Evolutionary conservation across 2,329 filamentous ascomycete species (phyloP), one percentile per base, ranked within the genome.

Genomic region (Trichoderma koningiopsis): DNA sequence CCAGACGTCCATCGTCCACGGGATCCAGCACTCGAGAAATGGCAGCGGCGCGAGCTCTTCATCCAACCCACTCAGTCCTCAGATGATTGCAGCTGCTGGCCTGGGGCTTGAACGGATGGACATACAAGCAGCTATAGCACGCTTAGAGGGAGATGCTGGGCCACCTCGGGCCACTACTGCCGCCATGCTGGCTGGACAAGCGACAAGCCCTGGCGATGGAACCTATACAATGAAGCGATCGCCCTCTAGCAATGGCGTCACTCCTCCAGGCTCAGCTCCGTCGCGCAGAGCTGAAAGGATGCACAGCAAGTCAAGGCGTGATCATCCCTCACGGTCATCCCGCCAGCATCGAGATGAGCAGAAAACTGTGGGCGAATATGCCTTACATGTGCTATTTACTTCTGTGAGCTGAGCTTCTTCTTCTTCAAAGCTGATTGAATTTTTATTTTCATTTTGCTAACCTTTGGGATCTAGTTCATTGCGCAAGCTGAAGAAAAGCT

Each of bases 321-420:
- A 94, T 76, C 89, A 94, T 76, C 91, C 90, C 74, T 92, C 92
- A 19, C 90, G 93, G 75, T 95, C 92, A 43, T 90, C 90, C 62
- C 86, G 88, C 68, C 88, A 91, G 75, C 85, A 89, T 74, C 88
- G 88, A 73, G 88, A 91, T 65, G 93, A 97, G 72, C 88, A 91
- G 72, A 97, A 95, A 80, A 97, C 94, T 0, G 94, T 97, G n/a
- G 94, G 94, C 68, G 96, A 99, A 83, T 98, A 97, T 86, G 96
- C 96, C 24, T 84, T 99, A 71, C 95, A 98, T 80, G 95, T 98
- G 74, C 84, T 99, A 55, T 97, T 98, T 81, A 98, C 96, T 73
- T 94, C 94, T 71, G 91, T 93, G 79, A 80, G 88, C 83, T 33
- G 62, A 53, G 7, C 22, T 16, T 10, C 24, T 24, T 13, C 22